Base-by-base conservation (phyloP, 2,329 filamentous ascomycete species). In the Bipolaris cookei region DNA sequence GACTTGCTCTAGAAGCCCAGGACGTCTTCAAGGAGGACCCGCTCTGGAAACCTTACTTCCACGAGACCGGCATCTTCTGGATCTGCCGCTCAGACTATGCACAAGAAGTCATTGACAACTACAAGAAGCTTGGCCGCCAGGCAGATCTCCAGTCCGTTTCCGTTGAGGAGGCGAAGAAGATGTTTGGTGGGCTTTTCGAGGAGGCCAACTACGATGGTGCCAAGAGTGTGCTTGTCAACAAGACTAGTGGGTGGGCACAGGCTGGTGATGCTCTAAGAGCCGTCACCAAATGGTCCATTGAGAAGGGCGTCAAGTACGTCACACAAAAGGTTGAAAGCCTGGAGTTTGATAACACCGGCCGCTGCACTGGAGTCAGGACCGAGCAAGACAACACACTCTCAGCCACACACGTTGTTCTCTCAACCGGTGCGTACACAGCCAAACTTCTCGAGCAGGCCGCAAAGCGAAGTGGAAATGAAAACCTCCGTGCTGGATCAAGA, bases 1-100 rank as follows among this genome's bases (percentile, higher is more conserved):
- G 82, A 47, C 80, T 91, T 18, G 88, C 84, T 0, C 80, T 90
- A 25, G 87, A 90, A 74, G 85, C 88, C 0, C 85, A 88, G 66
- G 83, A 86, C 49, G 75, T 85, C 0, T 91, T 87, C 80, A 80
- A 81, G 52, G 76, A 73, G 1, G 83, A 87, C 51, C 83, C 85
- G 1, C 77, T 88, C 2, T 86, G 84, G 77, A 76, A 80, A 59
- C 79, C 80, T 0, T 79, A 79, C 67, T 83, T 82, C 68, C 81
- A 83, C 66, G 74, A 83, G 67, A 82, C 80, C 1, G 82, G 82
- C 32, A 82, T 83, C 43, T 82, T 79, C 72, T 83, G 71, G 71
- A 58, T 73, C 16, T 73, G 71, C 56, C 66, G 71, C 35, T 68
- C 65, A 39, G 70, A 82, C 59, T 82, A 82, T 54, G 81, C 80